Percentiles rank a stretch among this genome's conserved stretches.
phyloP scores from a whole-genome alignment of 2,329 filamentous ascomycete genomes.

The Plectosphaerella plurivora region DNA sequence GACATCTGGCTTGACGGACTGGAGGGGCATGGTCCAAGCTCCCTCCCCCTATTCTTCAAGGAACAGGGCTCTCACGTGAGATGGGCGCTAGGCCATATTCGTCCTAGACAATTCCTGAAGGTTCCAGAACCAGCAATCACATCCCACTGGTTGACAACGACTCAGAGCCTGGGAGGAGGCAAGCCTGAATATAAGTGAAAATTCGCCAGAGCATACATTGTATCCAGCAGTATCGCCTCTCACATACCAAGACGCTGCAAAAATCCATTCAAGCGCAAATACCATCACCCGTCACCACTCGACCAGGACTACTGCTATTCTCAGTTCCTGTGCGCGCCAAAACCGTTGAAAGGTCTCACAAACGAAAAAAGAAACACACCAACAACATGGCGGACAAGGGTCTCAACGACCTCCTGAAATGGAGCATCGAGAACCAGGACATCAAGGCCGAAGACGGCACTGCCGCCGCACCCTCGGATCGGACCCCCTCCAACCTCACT shows the following conservation, averaged over 20 bases:
- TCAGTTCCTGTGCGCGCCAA: conserved; percentile 3
- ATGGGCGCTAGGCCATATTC: conserved; percentile 18
- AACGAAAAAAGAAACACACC: not conserved
- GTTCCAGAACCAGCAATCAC: conserved; percentile 38
- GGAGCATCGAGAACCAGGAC: conserved; percentile 55
- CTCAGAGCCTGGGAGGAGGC: conserved; percentile 10
- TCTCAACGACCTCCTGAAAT: conserved; percentile 76
- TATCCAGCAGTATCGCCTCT: too few species aligned
- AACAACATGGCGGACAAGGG: conserved; percentile 44
- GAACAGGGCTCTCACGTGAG: conserved; percentile 14
- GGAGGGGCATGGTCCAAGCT: not conserved
- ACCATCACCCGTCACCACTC: not conserved
- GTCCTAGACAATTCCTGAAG: conserved; percentile 30
- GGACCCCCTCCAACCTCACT: conserved; percentile 44
- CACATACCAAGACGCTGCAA: too few species aligned
- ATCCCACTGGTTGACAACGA: not conserved
- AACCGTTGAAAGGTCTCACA: conserved; percentile 4
- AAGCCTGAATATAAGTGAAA: not conserved
- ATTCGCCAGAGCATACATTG: not conserved
- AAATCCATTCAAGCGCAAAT: too few species aligned
- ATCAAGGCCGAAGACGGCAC: conserved; percentile 21
- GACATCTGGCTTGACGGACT: not conserved
- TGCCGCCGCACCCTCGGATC: conserved; percentile 22
- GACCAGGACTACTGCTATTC: conserved; percentile 11
- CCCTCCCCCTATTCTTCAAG: conserved; percentile 5